phyloP scores from a whole-genome alignment of 2,329 filamentous ascomycete species.

The Alternaria viburni region DNA sequence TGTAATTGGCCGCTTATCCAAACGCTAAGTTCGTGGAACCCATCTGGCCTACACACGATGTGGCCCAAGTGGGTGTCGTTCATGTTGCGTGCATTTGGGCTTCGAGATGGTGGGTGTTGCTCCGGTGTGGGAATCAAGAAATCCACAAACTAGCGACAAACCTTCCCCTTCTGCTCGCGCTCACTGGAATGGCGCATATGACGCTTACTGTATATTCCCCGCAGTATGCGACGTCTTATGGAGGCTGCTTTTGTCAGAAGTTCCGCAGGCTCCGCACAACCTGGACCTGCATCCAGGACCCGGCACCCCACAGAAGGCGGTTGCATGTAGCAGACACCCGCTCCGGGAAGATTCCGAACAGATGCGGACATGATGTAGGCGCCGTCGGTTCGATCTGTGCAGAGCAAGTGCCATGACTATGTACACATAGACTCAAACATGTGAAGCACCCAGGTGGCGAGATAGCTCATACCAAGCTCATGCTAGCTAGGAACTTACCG shows the following conservation, averaged over 20 bases:
- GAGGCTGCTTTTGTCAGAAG: conserved; percentile 10
- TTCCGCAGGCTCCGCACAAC: conserved; percentile 12
- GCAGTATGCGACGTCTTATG: conserved; percentile 15
- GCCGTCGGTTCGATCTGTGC: neutral
- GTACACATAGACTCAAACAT: conserved; percentile 8
- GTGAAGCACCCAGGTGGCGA: conserved; percentile 16
- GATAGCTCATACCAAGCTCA: conserved; percentile 24
- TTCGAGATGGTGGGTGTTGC: neutral
- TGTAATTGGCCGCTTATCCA: conserved; percentile 19
- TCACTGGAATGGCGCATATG: neutral
- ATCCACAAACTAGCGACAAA: neutral
- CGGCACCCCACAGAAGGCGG: neutral
- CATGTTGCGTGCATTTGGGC: neutral
- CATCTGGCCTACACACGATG: conserved; percentile 2
- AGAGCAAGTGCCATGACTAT: conserved; percentile 8
- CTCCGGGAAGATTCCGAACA: neutral
- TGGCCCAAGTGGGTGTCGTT: neutral
- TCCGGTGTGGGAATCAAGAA: neutral
- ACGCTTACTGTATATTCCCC: conserved; percentile 14
- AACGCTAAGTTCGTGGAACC: conserved; percentile 2
- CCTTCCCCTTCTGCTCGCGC: neutral
- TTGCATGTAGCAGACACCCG: neutral
- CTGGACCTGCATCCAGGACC: neutral
- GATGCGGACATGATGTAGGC: neutral
- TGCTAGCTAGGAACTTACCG: conserved; percentile 19